Evolutionary conservation across 169 alveolate species (phyloP).

Genomic region (Theileria sp.): DNA sequence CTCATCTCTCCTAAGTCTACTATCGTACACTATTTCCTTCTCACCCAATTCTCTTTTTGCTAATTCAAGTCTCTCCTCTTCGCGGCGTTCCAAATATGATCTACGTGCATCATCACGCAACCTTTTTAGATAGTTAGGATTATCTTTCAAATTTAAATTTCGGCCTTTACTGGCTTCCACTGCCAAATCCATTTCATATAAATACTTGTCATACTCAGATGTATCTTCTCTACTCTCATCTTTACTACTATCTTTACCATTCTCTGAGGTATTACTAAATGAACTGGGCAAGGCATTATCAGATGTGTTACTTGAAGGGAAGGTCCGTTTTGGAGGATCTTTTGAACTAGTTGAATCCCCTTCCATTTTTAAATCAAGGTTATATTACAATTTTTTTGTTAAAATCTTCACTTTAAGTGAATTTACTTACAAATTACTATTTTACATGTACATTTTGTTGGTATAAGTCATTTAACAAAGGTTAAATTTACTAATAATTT

Average conservation of each 20-base stretch:
- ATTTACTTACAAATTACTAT: background rate
- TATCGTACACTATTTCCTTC: constrained; percentile 78
- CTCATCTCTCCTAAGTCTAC: constrained; percentile 51
- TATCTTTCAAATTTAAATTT: constrained; percentile 66
- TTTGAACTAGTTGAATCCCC: background rate
- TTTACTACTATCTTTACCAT: background rate
- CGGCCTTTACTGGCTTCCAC: constrained; percentile 73
- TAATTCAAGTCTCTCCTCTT: constrained; percentile 87
- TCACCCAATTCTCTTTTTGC: constrained; percentile 89
- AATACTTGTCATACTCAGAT: background rate
- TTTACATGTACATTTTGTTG: background rate
- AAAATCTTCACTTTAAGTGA: background rate
- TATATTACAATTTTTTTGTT: background rate
- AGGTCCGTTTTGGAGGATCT: background rate
- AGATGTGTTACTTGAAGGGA: background rate
- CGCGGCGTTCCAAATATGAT: constrained; percentile 91
- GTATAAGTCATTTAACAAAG: background rate
- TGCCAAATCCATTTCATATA: constrained; percentile 56
- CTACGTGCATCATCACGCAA: constrained; percentile 84
- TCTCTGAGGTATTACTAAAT: background rate
- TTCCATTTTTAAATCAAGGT: background rate
- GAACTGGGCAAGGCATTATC: background rate
- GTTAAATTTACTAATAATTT: too few species aligned
- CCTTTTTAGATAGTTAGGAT: constrained; percentile 69
- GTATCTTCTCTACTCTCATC: background rate